Evolutionary conservation across 768 basidiomycete species (phyloP).

Genomic region (Solioccasus polychromus): DNA sequence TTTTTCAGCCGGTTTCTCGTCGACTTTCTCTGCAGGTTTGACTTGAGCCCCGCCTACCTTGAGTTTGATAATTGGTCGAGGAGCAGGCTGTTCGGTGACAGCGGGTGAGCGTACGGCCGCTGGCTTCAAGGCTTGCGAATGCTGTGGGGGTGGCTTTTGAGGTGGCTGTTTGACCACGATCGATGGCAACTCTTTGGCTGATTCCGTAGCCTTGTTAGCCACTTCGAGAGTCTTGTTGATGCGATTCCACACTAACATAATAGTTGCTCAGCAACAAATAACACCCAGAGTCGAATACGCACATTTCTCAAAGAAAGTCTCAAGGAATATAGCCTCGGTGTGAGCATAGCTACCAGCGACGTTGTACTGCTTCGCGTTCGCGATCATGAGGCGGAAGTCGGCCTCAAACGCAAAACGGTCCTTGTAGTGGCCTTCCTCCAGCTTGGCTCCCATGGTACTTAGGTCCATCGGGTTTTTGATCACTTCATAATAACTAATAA

Average conservation of each 20-base stretch:
- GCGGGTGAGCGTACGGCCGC: constrained; percentile 13
- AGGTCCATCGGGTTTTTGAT: constrained; percentile 96
- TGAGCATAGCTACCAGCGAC: constrained; percentile 65
- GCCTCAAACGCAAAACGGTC: constrained; percentile 79
- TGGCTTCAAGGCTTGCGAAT: constrained; percentile 7
- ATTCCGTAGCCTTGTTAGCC: constrained; percentile 44
- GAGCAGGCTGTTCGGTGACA: constrained; percentile 32
- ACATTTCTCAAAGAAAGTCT: constrained; percentile 86
- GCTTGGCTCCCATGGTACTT: constrained; percentile 80
- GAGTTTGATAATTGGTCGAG: constrained; percentile 64
- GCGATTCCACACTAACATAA: constrained; percentile 72
- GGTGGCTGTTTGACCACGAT: constrained; percentile 23
- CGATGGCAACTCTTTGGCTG: constrained; percentile 24
- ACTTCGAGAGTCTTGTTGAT: constrained; percentile 82
- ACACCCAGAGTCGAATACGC: constrained; percentile 29
- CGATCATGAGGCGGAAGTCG: constrained; percentile 86
- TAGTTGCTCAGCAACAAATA: constrained; percentile 8
- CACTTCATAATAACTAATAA: constrained; percentile 77
- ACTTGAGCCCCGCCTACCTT: constrained; percentile 50
- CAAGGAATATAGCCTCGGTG: constrained; percentile 71
- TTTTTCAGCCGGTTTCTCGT: constrained; percentile 28
- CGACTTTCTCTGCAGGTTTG: constrained; percentile 33
- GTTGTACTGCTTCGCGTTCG: constrained; percentile 88
- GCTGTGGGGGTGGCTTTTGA: constrained; percentile 15
- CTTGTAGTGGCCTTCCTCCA: constrained; percentile 83